These are phyloP conservation scores for Styphnolobium japonicum DNA, from an alignment of 306 rosid species.

Conservation along the genomic window DNA sequence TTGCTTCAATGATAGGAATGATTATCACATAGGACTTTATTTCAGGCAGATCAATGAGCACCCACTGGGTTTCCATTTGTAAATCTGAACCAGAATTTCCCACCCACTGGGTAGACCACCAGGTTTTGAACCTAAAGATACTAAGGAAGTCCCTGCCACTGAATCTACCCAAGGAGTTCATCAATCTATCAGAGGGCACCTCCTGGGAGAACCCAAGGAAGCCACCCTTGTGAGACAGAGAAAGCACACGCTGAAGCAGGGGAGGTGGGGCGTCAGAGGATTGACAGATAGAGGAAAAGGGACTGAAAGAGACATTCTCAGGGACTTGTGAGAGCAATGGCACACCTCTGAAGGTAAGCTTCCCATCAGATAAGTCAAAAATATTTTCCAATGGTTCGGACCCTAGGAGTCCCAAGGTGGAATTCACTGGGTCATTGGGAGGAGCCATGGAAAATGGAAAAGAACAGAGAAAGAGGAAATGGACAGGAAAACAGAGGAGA, in stretches of 20 bases:
- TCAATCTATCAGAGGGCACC: constrained; percentile 52
- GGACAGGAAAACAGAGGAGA: not conserved
- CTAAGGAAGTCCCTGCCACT: constrained; percentile 56
- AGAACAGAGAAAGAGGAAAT: not conserved
- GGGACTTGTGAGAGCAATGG: constrained; percentile 68
- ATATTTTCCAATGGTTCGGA: constrained; percentile 24
- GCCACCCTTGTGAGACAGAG: constrained; percentile 63
- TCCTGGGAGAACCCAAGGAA: constrained; percentile 63
- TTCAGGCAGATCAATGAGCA: constrained; percentile 67
- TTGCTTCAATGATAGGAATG: constrained; percentile 63
- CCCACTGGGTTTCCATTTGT: constrained; percentile 91
- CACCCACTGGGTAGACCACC: constrained; percentile 96
- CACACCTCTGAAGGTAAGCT: constrained; percentile 45
- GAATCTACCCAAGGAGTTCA: constrained; percentile 65
- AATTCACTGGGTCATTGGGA: constrained; percentile 40
- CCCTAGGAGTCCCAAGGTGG: not conserved
- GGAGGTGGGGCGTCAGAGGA: constrained; percentile 54
- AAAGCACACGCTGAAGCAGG: constrained; percentile 48
- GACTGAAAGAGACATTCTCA: constrained; percentile 54
- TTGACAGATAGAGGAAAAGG: constrained; percentile 47
- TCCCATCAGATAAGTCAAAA: constrained; percentile 53
- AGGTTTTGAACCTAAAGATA: constrained; percentile 85
- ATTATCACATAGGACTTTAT: constrained; percentile 57
- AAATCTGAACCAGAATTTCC: constrained; percentile 82
- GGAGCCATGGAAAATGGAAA: constrained; percentile 55